Percentiles rank a stretch among this genome's conserved stretches.
Evolutionary conservation across 768 basidiomycete species (phyloP).

Genomic region (Filobasidium floriforme): DNA sequence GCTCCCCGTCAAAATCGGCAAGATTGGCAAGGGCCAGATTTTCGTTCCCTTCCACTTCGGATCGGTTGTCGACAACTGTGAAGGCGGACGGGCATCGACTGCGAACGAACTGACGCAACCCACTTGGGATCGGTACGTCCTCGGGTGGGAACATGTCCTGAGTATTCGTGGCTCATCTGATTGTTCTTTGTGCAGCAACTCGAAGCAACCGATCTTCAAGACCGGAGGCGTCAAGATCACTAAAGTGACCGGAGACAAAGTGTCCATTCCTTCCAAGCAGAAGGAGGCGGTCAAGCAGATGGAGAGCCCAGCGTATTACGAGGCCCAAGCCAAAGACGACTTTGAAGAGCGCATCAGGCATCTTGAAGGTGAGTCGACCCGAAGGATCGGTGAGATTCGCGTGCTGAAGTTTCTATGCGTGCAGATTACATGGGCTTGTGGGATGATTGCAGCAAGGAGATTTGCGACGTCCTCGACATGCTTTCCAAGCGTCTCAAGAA

Average conservation of each 20-base stretch:
- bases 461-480: slow-evolving; percentile 10
- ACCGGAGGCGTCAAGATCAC: slow-evolving; percentile 24
- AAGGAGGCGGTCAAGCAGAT: slow-evolving; percentile 14
- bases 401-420: neutral
- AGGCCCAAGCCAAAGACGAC: slow-evolving; percentile 16
- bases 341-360: slow-evolving; percentile 7
- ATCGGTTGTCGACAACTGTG: slow-evolving; percentile 18
- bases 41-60: slow-evolving; percentile 33
- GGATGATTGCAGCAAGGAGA: slow-evolving; percentile 12
- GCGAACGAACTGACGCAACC: slow-evolving; percentile 29
- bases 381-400: neutral
- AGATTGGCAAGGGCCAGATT: slow-evolving; percentile 27
- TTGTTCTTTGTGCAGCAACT: neutral
- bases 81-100: slow-evolving; percentile 24
- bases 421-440: slow-evolving; percentile 18
- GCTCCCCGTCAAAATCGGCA: slow-evolving; percentile 27
- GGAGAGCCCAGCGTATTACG: slow-evolving; percentile 12
- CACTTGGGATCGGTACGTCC: slow-evolving; percentile 24
- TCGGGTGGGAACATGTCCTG: neutral
- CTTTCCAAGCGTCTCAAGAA: slow-evolving; percentile 14
- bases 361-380: slow-evolving; percentile 10
- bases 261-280: slow-evolving; percentile 16
- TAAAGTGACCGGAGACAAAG: slow-evolving; percentile 19
- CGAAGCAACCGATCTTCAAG: slow-evolving; percentile 4
- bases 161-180: neutral